Evolutionary conservation across 202 grass and related monocot genomes (phyloP), one percentile per base, ranked within the genome.

Genomic region (Hordeum pubiflorum): DNA sequence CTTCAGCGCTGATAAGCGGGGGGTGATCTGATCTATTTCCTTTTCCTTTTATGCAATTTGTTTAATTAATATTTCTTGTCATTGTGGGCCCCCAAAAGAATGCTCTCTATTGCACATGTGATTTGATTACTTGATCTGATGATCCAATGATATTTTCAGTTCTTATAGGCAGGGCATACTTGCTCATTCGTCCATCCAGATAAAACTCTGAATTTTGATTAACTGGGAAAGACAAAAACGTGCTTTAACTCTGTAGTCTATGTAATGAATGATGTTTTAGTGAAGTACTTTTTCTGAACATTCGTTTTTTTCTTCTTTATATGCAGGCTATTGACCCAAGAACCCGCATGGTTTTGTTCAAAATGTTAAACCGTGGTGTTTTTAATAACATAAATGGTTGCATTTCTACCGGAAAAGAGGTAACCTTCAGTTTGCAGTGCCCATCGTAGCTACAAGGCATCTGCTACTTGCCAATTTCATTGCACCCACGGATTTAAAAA

Each of bases 351-450:
- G 92, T 94, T 88, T 79, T 98, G 31, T 98, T 93, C 79, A 94
- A 94, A 76, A 98, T 98, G 95, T 77, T 98, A 58, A 98, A 98
- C 72, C 86, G 86, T 63, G 88, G 92, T 37, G 63, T 88, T 63
- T 95, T 95, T 79, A 82, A 91, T 83, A 84, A 93, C 18, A 98
- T 98, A 74, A 98, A 98, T 91, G 95, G 95, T 18, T 98, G 95
- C 75, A 91, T 98, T 84, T 98, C 95, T 88, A 98, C 95, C 31
- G 92, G 92, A 56, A 98, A 98, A 88, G 95, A 98, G 90, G 95
- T 98, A 78, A 55, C 1, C 76, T 66, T 46, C 39, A 67, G 44
- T 7, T 22, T 75, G 34, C 33, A 26, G 2, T 84, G 7, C 34
- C 64, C 64, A 27, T 72, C 3, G n/a, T 33, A 12, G 62, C 41